These are phyloP conservation scores for Sanguinoderma infundibulare DNA, from an alignment of 1,284 basidiomycete genomes.

Conservation along the genomic window DNA sequence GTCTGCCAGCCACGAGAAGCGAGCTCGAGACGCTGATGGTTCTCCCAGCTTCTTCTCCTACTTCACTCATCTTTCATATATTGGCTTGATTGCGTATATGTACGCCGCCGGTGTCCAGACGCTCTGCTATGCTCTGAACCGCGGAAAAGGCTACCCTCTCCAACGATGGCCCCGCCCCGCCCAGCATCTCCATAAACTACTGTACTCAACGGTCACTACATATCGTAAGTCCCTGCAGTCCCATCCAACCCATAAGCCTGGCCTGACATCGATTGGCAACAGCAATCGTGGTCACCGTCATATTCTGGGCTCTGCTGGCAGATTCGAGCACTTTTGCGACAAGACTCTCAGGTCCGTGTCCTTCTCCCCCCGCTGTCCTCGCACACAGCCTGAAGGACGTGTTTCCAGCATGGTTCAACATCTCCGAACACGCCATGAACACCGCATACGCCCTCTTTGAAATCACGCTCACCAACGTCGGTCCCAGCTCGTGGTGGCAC, in stretches of 20 bases:
- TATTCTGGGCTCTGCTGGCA: slow-evolving; percentile 68
- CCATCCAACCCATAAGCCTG: background rate
- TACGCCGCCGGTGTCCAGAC: slow-evolving; percentile 64
- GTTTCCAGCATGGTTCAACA: slow-evolving; percentile 56
- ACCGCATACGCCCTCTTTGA: slow-evolving; percentile 60
- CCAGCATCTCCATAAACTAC: slow-evolving; percentile 61
- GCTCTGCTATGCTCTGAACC: slow-evolving; percentile 43
- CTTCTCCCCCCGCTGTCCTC: background rate
- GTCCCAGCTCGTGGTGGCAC: slow-evolving; percentile 57
- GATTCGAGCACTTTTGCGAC: slow-evolving; percentile 46
- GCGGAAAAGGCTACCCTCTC: slow-evolving; percentile 50
- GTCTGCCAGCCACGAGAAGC: background rate
- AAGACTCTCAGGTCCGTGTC: slow-evolving; percentile 40
- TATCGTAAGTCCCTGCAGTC: slow-evolving; percentile 55
- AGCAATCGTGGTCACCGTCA: slow-evolving; percentile 71
- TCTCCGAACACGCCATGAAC: slow-evolving; percentile 69
- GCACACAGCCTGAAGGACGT: slow-evolving; percentile 4
- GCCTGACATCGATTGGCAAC: slow-evolving; percentile 2
- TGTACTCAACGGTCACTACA: slow-evolving; percentile 57
- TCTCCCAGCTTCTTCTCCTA: slow-evolving; percentile 62
- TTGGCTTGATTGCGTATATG: slow-evolving; percentile 65
- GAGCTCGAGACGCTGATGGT: slow-evolving; percentile 2
- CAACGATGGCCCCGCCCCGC: slow-evolving; percentile 60
- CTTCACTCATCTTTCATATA: slow-evolving; percentile 67
- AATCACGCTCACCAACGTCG: slow-evolving; percentile 54